Evolutionary conservation across 208 protist species (phyloP).

Genomic region (Naegleria fowleri): DNA sequence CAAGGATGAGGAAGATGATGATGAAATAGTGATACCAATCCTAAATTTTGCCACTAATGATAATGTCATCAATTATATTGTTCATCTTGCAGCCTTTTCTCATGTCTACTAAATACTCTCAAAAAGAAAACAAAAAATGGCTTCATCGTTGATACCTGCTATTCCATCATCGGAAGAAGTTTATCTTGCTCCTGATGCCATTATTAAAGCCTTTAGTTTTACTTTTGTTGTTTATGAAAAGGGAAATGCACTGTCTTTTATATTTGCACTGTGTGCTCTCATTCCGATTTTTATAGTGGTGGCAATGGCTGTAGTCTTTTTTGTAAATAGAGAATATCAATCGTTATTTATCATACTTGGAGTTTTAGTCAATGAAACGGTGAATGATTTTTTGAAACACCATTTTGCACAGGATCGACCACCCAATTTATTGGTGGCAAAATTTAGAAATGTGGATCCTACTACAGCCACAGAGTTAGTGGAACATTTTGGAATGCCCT

Average conservation of each 20-base stretch:
- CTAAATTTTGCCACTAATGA: too few relatives aligned
- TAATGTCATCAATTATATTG: too few relatives aligned
- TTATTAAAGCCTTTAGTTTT: constrained; percentile 2
- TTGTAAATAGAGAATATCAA: constrained; percentile 10
- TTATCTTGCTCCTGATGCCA: background rate
- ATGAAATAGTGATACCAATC: too few relatives aligned
- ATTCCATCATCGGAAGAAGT: too few relatives aligned
- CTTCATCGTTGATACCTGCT: background rate
- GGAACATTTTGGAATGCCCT: constrained; percentile 9
- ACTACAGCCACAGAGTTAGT: background rate
- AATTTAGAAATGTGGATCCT: background rate
- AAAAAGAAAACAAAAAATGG: too few relatives aligned
- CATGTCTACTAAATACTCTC: too few relatives aligned
- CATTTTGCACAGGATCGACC: background rate
- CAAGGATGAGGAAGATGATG: too few relatives aligned
- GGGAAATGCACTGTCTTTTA: background rate
- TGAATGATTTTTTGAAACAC: constrained; percentile 9
- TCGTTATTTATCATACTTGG: background rate
- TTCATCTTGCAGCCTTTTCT: too few relatives aligned
- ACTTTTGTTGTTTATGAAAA: constrained; percentile 22
- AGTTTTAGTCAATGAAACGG: background rate
- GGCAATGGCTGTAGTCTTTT: background rate
- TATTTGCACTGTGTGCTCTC: background rate
- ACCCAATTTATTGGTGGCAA: background rate
- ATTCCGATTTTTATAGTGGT: background rate